A percentile compares a stretch with the other conserved stretches of the same genome.
These are phyloP conservation scores for Crithidia expoeki DNA, from an alignment of 208 protist species.

Conservation along the genomic window DNA sequence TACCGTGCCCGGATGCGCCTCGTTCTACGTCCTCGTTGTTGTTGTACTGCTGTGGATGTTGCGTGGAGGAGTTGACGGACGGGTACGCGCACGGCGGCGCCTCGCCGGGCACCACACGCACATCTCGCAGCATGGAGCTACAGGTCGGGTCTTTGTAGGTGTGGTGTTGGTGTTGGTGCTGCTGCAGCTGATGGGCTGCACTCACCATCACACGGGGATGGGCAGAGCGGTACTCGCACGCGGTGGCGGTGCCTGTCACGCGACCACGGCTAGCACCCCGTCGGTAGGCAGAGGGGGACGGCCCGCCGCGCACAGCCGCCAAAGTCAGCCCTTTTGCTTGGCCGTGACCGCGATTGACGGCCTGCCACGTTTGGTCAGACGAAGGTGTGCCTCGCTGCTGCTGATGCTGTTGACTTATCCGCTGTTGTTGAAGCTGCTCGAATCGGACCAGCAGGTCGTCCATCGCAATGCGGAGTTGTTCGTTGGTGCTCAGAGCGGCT, in stretches of 20 bases:
- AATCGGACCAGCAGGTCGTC: slow-evolving; percentile 55
- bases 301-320: background rate
- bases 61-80: slow-evolving; percentile 27
- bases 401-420: slow-evolving; percentile 9
- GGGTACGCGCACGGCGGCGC: slow-evolving; percentile 29
- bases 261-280: slow-evolving; percentile 2
- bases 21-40: background rate
- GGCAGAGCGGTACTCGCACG: background rate
- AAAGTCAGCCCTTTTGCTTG: background rate
- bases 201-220: background rate
- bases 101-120: slow-evolving; percentile 55
- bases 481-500: slow-evolving; percentile 58
- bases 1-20: background rate
- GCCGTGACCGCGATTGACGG: slow-evolving; percentile 2
- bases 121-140: slow-evolving; percentile 84
- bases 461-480: slow-evolving; percentile 74
- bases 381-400: background rate
- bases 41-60: background rate
- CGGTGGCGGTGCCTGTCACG: background rate
- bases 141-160: slow-evolving; percentile 85
- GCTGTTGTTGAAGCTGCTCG: slow-evolving; percentile 21
- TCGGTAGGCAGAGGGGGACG: background rate
- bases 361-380: background rate
- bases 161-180: slow-evolving; percentile 9
- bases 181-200: background rate